Conservation (phyloP, 1,284 basidiomycete genomes). For the Tremellales sp. region DNA sequence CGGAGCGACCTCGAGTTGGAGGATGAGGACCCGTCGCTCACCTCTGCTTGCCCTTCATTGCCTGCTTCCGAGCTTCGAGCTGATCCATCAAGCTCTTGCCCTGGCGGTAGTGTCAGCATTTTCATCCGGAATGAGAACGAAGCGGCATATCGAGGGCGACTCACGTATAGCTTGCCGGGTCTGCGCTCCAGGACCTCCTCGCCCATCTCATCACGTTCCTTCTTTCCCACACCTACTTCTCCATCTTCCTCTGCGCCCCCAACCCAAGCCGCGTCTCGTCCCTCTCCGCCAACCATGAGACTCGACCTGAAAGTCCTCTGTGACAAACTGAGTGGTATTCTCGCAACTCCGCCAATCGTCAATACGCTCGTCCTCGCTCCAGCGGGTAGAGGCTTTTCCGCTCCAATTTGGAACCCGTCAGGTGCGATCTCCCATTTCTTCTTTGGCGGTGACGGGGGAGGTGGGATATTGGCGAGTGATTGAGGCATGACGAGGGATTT, state of each 20-base stretch:
- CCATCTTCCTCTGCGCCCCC: conserved; percentile 20
- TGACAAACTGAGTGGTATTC: conserved; percentile 16
- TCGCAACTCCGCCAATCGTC: not conserved
- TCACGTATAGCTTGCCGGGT: conserved; percentile 40
- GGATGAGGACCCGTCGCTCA: conserved; percentile 7
- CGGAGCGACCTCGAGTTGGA: not conserved
- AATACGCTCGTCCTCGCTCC: conserved; percentile 34
- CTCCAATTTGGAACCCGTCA: conserved; percentile 39
- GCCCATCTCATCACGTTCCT: conserved; percentile 9
- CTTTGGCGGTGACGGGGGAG: conserved; percentile 1
- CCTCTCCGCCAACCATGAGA: conserved; percentile 33
- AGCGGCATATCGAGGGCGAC: conserved; percentile 3
- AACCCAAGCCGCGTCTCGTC: conserved; percentile 18
- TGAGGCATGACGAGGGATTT: conserved; percentile 45
- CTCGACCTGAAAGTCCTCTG: conserved; percentile 40
- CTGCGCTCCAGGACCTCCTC: conserved; percentile 19
- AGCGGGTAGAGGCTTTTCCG: conserved; percentile 40
- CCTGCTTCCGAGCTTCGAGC: conserved; percentile 42
- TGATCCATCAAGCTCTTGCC: conserved; percentile 47
- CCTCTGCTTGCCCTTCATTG: conserved; percentile 38
- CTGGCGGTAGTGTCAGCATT: conserved; percentile 7
- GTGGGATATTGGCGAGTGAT: conserved; percentile 16
- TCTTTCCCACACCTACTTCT: conserved; percentile 10
- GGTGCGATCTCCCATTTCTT: conserved; percentile 15
- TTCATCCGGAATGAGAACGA: not conserved